Base-by-base conservation (phyloP, 73 alveolate genomes). In the Breviolum minutum region DNA sequence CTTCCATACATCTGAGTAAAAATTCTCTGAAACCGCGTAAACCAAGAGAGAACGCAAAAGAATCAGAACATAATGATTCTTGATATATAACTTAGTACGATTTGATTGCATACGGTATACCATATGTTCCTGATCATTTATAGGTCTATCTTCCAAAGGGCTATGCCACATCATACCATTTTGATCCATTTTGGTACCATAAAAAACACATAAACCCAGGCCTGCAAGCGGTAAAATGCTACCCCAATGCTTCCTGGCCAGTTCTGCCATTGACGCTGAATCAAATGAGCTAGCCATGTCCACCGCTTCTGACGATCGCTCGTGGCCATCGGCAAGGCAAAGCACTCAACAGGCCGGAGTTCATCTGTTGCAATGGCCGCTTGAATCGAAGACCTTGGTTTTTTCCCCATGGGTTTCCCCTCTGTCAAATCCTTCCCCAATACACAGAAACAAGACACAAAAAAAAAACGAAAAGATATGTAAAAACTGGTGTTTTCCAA, bases 181-280 rank as follows among this genome's bases (percentile, higher is more conserved):
- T 40, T 40, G n/a, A n/a, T n/a, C n/a, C 6, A 14, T 14, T 66
- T 66, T 66, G 74, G 6, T 68, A 68, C n/a, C 17, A 68, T 68
- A 68, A 68, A 22, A 68, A 14, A 68, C 11, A 17, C 74, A 66
- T 66, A 13, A 17, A 17, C 74, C 54, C 54, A 3, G 54, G 87
- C 87, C 87, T 79, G 66, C 20, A 10, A 26, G 29, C 66, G 66
- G 87, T 79, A 32, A 26, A 32, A 32, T 27, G 48, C 30, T 11
- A 32, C 87, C 87, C 16, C 29, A 26, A 8, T 14, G n/a, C 14
- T 79, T 29, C 87, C 87, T 5, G 91, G 73, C 91, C 91, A 82
- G 54, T 82, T 82, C 64, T 82, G 91, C 54, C 61, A 73, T 73
- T 82, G 91, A 16, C 73, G 62, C 27, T 85, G 62, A 62, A 85